Conservation (phyloP, 2,329 filamentous ascomycete genomes). For the Pestalotiopsis sp. region DNA sequence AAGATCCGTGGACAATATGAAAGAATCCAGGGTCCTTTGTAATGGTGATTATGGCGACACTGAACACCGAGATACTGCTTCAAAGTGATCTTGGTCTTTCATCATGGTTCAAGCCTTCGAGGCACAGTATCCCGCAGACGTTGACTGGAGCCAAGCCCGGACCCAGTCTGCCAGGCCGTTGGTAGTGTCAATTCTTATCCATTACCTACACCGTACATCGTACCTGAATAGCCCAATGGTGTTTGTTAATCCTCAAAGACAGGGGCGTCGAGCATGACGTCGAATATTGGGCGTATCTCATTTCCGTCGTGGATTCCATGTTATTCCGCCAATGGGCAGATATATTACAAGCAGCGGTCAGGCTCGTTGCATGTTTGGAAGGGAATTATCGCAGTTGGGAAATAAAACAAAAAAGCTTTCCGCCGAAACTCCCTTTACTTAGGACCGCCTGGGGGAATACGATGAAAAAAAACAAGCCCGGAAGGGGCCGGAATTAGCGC, state of each 20-base stretch:
- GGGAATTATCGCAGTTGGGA: neutral
- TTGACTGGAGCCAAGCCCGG: no score
- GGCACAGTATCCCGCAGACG: no score
- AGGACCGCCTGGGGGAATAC: neutral
- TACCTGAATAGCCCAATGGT: no score
- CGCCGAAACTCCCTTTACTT: neutral
- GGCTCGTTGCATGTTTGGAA: neutral
- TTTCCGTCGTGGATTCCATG: neutral
- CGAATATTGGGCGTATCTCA: neutral
- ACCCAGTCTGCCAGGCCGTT: no score
- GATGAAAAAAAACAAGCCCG: neutral
- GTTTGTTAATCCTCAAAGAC: neutral
- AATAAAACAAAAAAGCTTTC: neutral
- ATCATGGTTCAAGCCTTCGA: neutral
- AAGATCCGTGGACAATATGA: neutral
- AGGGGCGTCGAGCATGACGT: neutral
- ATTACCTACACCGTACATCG: neutral
- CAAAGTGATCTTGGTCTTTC: no score
- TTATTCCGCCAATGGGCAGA: neutral
- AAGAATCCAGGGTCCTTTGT: no score
- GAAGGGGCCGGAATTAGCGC: neutral
- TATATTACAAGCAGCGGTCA: neutral
- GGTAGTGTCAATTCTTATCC: neutral
- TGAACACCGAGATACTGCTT: neutral
- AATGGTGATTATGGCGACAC: neutral